Base-by-base conservation (phyloP, 2,329 filamentous ascomycete species). In the Aspergillus viridinutans region DNA sequence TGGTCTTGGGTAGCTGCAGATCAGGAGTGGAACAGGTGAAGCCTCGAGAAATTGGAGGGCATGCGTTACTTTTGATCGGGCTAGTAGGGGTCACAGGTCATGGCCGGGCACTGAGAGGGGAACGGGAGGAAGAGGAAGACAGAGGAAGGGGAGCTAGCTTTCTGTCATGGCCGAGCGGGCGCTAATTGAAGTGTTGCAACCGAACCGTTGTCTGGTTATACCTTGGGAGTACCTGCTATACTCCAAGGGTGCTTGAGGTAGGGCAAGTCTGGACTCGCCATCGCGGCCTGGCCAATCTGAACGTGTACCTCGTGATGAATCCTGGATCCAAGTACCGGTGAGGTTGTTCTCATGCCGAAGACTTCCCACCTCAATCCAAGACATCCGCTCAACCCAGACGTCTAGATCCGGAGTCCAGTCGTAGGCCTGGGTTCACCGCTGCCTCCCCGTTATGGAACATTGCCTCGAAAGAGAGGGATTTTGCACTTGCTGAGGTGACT, bases 1-100 rank as follows among this genome's bases (percentile, higher is more conserved):
- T 60, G 55, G 58, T 50, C 45, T 67, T 68, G 68, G 66, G 59
- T 71, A 67, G 59, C 63, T 64, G 65, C 67, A 70, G 64, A 57
- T 58, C 56, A 54, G 43, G 57, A 62, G 68, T 72, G 67, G 65
- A 69, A 71, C 67, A 62, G 52, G 56, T 59, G 58, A 67, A 62
- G 59, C 66, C 69, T 73, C 70, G 70, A 72, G 58, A 61, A 65
- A 54, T 53, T 58, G 26, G 59, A 59, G 45, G 43, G 50, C 14
- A 49, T 58, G 32, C 51, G 51, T 54, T 54, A 54, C 49, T 54
- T 51, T 54, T 26, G 47, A 29, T 43, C 43, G 21, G 10, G 25
- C 21, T 50, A 28, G 40, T 35, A 20, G 49, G 29, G 48, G 20
- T 21, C 23, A 21, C 38, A 20, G 40, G 47, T 35, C 21, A 52